A percentile compares a stretch with the other conserved stretches of the same genome.
Evolutionary conservation across 1,139 yeast species (phyloP).

Genomic region (Magnusiomyces clavatus): DNA sequence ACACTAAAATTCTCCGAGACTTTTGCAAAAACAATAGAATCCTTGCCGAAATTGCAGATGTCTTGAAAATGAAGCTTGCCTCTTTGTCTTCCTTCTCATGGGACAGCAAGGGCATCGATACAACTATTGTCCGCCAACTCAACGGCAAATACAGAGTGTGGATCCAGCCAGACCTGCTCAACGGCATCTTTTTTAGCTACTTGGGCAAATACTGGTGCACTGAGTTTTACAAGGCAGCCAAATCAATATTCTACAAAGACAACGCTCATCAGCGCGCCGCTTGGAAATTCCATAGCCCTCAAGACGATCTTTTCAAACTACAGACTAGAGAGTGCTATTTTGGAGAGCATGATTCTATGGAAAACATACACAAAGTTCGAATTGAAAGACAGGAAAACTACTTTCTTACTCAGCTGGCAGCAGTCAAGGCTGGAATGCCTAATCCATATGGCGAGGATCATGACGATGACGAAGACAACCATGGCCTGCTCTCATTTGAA

Average conservation of each 20-base stretch:
- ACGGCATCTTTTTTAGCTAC: conserved; percentile 13
- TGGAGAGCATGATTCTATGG: no score
- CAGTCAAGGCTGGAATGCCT: background rate
- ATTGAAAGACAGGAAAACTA: background rate
- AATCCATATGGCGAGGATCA: conserved; percentile 1
- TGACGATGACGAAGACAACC: background rate
- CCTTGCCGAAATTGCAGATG: conserved; percentile 16
- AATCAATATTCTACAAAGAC: background rate
- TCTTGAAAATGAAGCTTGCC: conserved; percentile 16
- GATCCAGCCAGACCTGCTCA: conserved; percentile 18
- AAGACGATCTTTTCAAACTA: no score
- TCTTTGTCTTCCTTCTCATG: conserved; percentile 16
- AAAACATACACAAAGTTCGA: background rate
- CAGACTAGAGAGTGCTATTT: no score
- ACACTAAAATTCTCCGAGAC: conserved; percentile 11
- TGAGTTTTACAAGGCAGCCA: background rate
- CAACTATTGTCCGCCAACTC: conserved; percentile 14
- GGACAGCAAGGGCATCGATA: conserved; percentile 14
- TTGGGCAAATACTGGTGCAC: conserved; percentile 15
- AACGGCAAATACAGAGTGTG: conserved; percentile 18
- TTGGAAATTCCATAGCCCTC: background rate
- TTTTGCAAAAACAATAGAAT: conserved; percentile 11
- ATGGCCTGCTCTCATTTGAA: background rate
- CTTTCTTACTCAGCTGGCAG: conserved; percentile 7
- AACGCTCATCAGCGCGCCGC: background rate